These are phyloP conservation scores for Moringa oleifera DNA, from an alignment of 345 rosid genomes.

Conservation along the genomic window DNA sequence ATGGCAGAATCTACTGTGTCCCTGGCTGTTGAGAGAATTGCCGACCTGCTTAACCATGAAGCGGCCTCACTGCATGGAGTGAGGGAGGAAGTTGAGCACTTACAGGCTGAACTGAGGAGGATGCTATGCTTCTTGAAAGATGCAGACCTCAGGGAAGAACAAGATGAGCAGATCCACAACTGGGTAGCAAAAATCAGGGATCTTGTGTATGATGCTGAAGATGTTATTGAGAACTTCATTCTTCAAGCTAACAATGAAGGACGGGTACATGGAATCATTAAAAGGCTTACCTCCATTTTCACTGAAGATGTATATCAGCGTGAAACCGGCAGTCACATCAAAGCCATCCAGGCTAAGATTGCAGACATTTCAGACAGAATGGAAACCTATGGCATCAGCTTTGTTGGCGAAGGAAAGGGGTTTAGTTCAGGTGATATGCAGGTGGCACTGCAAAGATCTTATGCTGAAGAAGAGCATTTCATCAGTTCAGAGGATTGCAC, in stretches of 20 bases:
- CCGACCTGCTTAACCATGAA: background rate
- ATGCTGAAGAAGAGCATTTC: background rate
- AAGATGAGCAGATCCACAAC: background rate
- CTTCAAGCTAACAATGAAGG: background rate
- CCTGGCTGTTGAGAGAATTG: background rate
- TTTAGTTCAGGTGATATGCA: background rate
- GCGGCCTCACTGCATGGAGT: background rate
- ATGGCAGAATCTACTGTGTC: background rate
- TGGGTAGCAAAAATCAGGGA: background rate
- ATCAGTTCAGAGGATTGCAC: background rate
- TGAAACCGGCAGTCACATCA: background rate
- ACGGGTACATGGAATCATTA: background rate
- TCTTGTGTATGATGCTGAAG: background rate
- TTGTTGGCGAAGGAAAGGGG: background rate
- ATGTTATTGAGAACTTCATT: background rate
- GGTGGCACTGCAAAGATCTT: constrained; percentile 12
- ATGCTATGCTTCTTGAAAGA: constrained; percentile 14
- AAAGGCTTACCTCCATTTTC: constrained; percentile 6
- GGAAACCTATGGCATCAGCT: background rate
- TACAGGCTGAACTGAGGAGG: background rate
- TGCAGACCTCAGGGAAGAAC: constrained; percentile 7
- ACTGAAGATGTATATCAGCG: background rate
- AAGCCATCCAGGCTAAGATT: background rate
- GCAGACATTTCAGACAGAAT: background rate
- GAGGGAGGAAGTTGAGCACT: background rate